These are phyloP conservation scores for Capillidium heterosporum DNA, from an alignment of 371 early-diverging fungal genomes.

Conservation along the genomic window DNA sequence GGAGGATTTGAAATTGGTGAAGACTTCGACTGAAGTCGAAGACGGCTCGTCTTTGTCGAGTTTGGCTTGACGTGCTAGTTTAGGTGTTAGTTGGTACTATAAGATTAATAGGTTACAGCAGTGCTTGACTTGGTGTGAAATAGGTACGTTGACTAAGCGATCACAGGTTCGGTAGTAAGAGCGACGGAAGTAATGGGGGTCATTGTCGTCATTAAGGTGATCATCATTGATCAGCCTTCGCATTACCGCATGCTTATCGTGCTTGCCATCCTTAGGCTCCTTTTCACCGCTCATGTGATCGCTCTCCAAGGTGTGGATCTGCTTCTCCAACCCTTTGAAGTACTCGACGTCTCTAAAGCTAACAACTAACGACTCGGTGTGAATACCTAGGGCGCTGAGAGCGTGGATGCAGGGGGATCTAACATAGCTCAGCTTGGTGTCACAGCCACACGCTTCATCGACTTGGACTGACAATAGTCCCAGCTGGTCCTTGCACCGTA, in stretches of 20 bases:
- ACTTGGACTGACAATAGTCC: background rate
- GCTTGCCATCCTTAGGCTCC: too few relatives aligned
- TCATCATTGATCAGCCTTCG: background rate
- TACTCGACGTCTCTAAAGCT: constrained; percentile 5
- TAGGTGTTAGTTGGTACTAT: background rate
- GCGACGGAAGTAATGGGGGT: background rate
- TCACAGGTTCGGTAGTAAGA: constrained; percentile 1
- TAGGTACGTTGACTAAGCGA: background rate
- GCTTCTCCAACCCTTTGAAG: background rate
- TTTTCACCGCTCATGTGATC: too few relatives aligned
- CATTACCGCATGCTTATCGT: background rate
- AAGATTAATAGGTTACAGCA: background rate
- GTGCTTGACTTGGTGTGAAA: background rate
- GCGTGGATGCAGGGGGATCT: background rate
- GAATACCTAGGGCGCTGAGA: background rate
- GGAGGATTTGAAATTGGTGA: background rate
- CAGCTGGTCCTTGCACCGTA: background rate
- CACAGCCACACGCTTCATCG: background rate
- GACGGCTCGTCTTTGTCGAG: background rate
- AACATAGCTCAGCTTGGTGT: background rate
- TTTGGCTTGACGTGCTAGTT: background rate
- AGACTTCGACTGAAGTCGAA: background rate
- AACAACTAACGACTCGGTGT: background rate
- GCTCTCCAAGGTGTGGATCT: background rate
- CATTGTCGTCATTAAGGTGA: background rate